These are phyloP conservation scores for Plantago coronopus DNA, from an alignment of 305 asterid genomes.

Conservation along the genomic window DNA sequence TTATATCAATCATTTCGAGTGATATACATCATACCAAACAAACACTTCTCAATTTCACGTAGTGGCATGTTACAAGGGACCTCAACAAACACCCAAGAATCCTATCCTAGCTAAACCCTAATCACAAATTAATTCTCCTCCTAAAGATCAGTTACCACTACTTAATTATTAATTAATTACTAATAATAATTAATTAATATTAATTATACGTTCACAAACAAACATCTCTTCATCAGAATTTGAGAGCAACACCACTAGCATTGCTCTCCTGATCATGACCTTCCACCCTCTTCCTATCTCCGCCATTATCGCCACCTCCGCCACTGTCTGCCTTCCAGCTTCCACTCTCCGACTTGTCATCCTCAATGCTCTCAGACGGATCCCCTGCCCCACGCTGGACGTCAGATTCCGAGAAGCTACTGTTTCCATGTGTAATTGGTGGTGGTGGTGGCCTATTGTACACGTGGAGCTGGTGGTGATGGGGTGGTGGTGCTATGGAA, in stretches of 20 bases:
- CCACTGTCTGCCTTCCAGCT: conserved; percentile 88
- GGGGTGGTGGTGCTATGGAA: conserved; percentile 37
- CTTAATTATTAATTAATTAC: no score
- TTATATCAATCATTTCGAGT: no score
- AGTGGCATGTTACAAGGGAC: neutral
- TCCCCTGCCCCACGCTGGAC: conserved; percentile 48
- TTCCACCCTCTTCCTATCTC: conserved; percentile 32
- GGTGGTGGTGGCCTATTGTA: conserved; percentile 47
- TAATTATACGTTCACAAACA: conserved; percentile 21
- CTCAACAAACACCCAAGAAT: neutral
- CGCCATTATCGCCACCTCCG: conserved; percentile 55
- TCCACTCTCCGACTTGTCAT: conserved; percentile 85
- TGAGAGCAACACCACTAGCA: conserved; percentile 37
- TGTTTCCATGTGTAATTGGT: conserved; percentile 32
- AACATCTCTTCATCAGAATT: conserved; percentile 33
- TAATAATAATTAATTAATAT: conserved; percentile 1
- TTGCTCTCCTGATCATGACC: conserved; percentile 50
- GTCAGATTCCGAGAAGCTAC: conserved; percentile 51
- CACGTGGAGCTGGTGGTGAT: conserved; percentile 55
- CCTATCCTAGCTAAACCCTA: neutral
- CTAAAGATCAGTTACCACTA: no score
- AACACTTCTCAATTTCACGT: no score
- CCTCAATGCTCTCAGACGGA: conserved; percentile 86
- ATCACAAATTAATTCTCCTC: neutral
- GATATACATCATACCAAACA: no score